phyloP scores from a whole-genome alignment of 2,329 filamentous ascomycete genomes.

The Sphaerulina vaccinii region DNA sequence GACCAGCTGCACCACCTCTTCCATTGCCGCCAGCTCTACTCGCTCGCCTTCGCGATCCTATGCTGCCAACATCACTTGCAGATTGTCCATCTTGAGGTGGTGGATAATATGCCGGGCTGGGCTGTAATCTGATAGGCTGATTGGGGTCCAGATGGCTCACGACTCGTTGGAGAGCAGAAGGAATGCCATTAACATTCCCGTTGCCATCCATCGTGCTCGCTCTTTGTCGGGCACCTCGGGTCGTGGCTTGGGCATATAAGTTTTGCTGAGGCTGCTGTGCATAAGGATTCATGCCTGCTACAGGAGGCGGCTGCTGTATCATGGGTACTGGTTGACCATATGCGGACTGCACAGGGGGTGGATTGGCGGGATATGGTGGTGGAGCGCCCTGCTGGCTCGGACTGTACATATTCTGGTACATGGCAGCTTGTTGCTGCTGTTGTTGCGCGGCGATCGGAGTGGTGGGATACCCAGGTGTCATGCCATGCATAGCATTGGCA shows the following conservation, averaged over 20 bases:
- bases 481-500: constrained; percentile 31
- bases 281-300: constrained; percentile 36
- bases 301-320: constrained; percentile 54
- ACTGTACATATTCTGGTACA: constrained; percentile 74
- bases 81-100: constrained; percentile 81
- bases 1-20: constrained; percentile 53
- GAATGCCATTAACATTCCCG: constrained; percentile 88
- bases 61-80: constrained; percentile 62
- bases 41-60: constrained; percentile 64
- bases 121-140: constrained; percentile 88
- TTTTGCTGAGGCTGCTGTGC: constrained; percentile 62
- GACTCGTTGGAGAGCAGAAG: constrained; percentile 86
- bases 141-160: constrained; percentile 94
- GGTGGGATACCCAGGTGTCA: constrained; percentile 45
- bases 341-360: constrained; percentile 47
- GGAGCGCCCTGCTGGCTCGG: constrained; percentile 66
- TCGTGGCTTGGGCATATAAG: constrained; percentile 70
- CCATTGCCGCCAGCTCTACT: constrained; percentile 46
- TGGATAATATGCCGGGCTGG: constrained; percentile 95
- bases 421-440: constrained; percentile 50
- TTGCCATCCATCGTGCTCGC: constrained; percentile 94
- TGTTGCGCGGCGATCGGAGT: constrained; percentile 29
- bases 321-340: constrained; percentile 74
- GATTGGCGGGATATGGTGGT: constrained; percentile 76
- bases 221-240: constrained; percentile 77